A percentile compares a stretch with the other conserved stretches of the same genome.
These are phyloP conservation scores for Diaporthe sp. DNA, from an alignment of 2,329 filamentous ascomycete species.

Conservation along the genomic window DNA sequence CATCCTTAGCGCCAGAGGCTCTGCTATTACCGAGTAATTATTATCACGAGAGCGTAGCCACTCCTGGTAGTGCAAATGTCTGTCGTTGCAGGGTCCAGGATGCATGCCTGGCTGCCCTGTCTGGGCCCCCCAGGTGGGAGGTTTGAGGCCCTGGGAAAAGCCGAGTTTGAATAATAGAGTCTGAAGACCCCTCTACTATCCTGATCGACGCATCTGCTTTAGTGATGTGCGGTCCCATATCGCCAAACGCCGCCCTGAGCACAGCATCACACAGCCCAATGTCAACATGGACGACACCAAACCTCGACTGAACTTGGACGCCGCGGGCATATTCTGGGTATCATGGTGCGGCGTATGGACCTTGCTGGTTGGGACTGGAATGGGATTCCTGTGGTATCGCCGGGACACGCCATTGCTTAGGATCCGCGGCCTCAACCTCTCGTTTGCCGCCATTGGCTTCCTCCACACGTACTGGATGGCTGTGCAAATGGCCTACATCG, in stretches of 20 bases:
- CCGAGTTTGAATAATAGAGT: constrained; percentile 16
- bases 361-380: constrained; percentile 43
- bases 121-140: too few relatives aligned
- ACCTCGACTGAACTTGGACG: constrained; percentile 28
- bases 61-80: constrained; percentile 65
- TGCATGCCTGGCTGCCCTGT: constrained; percentile 71
- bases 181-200: neutral
- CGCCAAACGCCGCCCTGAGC: constrained; percentile 1
- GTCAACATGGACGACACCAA: constrained; percentile 17
- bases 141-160: neutral
- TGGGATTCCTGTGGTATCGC: constrained; percentile 45
- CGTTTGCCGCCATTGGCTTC: constrained; percentile 46
- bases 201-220: too few relatives aligned
- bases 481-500: constrained; percentile 51
- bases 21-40: constrained; percentile 13
- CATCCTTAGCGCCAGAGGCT: constrained; percentile 23
- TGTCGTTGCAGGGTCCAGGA: constrained; percentile 70
- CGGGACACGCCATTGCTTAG: constrained; percentile 50
- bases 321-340: constrained; percentile 33
- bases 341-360: constrained; percentile 41
- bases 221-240: neutral
- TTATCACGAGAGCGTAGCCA: constrained; percentile 58
- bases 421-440: constrained; percentile 48
- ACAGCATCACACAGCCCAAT: neutral
- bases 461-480: constrained; percentile 45